Evolutionary conservation across 2,329 filamentous ascomycete genomes (phyloP).

Genomic region (Aspergillus sp.): DNA sequence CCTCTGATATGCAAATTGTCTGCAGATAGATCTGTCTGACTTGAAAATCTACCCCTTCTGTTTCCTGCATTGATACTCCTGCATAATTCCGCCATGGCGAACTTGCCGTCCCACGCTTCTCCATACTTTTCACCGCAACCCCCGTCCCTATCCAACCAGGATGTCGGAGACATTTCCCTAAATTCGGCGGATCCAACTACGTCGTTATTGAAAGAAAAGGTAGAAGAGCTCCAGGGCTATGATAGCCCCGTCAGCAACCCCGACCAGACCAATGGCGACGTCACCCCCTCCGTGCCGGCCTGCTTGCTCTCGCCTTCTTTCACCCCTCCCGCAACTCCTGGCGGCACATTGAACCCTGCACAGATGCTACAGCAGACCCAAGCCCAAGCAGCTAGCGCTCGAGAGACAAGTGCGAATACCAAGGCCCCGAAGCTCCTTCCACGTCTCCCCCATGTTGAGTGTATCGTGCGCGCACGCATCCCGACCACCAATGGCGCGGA

Average conservation of each 20-base stretch:
- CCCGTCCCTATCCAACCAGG: constrained; percentile 13
- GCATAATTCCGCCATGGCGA: constrained; percentile 40
- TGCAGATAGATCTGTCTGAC: too few relatives aligned
- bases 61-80: too few relatives aligned
- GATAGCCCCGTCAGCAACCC: constrained; percentile 13
- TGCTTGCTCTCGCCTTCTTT: constrained; percentile 51
- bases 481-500: constrained; percentile 87
- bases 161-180: constrained; percentile 18
- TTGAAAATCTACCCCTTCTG: too few relatives aligned
- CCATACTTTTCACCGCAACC: constrained; percentile 43
- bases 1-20: too few relatives aligned
- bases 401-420: constrained; percentile 26
- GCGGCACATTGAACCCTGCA: constrained; percentile 32
- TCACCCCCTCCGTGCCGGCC: constrained; percentile 45
- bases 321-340: constrained; percentile 44
- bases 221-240: constrained; percentile 9
- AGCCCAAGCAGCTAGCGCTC: constrained; percentile 16
- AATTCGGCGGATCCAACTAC: constrained; percentile 3
- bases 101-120: constrained; percentile 53
- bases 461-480: constrained; percentile 89
- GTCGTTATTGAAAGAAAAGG: constrained; percentile 8
- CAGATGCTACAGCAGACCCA: constrained; percentile 24
- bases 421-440: constrained; percentile 69
- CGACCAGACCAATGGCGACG: constrained; percentile 22
- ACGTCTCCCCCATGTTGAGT: constrained; percentile 78